Base-by-base conservation (phyloP, 1,284 basidiomycete species). In the Cutaneotrichosporon cavernicola region DNA sequence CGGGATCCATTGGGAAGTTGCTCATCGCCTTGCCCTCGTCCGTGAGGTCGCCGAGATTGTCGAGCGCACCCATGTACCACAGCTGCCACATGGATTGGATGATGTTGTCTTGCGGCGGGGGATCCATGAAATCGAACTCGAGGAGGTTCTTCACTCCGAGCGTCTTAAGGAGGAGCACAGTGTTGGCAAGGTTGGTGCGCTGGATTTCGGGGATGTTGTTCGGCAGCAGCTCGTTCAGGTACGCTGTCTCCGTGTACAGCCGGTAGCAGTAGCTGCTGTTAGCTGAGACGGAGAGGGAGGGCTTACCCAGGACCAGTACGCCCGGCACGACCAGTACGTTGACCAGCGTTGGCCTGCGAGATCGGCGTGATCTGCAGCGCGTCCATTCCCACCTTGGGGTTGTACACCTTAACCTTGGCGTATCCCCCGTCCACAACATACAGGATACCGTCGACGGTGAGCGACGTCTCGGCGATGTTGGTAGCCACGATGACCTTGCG, bases 101-200 rank as follows among this genome's bases (percentile, higher is more conserved):
- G 71, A 95, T 96, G 76, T 96, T 96, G 65, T 90, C 91, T 87
- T 92, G 71, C 6, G 82, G 83, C 0, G 97, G 97, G 4, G 97
- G 97, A 78, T 98, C 97, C 87, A 99, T 91, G 77, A 99, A 99
- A 81, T 99, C 96, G 77, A 99, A 99, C 64, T 95, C 94, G 71
- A 99, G 91, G 61, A 99, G 86, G 77, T 99, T 87, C 86, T 88
- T 95, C 83, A 82, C 98, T 32, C 96, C 97, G 16, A 99, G 83
- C 2, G 93, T 95, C 80, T 99, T 99, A 63, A 99, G 86, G 55
- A 97, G 80, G 16, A 99, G 81, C 2, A 99, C 97, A 1, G 96
- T 96, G 86, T 96, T 97, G 61, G 92, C 94, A 60, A 99, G 82
- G 76, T 99, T 99, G 16, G 96, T 99, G 26, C 97, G 86, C 76